Evolutionary conservation across 1,139 yeast genomes (phyloP), one percentile per base, ranked within the genome.

Genomic region (Lodderomyces pseudojiufengensis): DNA sequence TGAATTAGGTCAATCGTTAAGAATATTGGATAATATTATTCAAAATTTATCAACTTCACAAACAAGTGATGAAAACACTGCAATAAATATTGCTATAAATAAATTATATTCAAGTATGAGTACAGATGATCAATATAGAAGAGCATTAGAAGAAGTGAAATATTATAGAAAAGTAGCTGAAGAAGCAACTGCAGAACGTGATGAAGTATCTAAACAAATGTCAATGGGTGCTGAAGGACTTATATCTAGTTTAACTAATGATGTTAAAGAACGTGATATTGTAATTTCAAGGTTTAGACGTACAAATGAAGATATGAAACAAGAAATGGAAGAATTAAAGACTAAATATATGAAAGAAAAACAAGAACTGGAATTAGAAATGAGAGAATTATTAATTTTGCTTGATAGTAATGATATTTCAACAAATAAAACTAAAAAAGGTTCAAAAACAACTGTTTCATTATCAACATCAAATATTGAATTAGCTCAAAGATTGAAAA

Each of bases 121-220:
- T 48, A 86, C 96, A 0, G 98, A 92, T 58, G 96, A 88, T 42
- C 84, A 84, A 57, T 96, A 95, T 14, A 70, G 84, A 37, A 73
- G 82, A 40, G 95, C 96, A 0, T 66, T 84, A 37, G 60, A 73
- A 31, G 97, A 90, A 46, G 80, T 83, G 12, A 80, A 80, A 45
- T 80, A 75, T 21, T 62, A 82, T 30, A 76, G 76, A 32, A 80
- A 77, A 48, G 69, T 73, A 29, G 84, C 86, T 0, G 95, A 84
- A 49, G 88, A 84, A 49, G 85, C 95, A 6, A 73, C 78, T 28
- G 94, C 95, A 1, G 97, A 90, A 55, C 73, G 94, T 38, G 96
- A 87, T 50, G 81, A 80, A 31, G 71, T 90, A 62, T 75, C 82
- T 15, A 68, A 79, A 37, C 85, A 86, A 55, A 66, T 90, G 29